phyloP scores from a whole-genome alignment of 768 basidiomycete species.

The Xerocomus potaroensis region DNA sequence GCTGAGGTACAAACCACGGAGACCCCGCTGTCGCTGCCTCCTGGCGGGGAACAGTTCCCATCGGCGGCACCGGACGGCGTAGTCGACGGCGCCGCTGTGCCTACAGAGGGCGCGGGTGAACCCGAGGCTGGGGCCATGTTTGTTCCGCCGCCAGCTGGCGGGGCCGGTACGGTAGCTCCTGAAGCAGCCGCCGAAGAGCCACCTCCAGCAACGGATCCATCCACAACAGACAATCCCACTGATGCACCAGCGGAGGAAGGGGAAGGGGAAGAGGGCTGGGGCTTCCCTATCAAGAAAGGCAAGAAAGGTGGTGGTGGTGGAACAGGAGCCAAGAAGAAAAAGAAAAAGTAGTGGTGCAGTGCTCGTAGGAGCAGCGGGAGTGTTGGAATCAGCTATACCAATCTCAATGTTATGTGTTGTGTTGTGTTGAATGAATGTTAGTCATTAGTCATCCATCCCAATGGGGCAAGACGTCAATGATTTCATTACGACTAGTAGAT shows the following conservation, averaged over 20 bases:
- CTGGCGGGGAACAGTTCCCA: background rate
- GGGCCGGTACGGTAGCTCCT: too few relatives aligned
- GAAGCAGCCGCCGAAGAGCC: background rate
- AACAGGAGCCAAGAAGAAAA: conserved; percentile 4
- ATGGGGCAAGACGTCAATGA: too few relatives aligned
- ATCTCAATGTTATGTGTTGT: too few relatives aligned
- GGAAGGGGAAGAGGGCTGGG: background rate
- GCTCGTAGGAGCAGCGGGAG: background rate
- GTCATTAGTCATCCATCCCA: too few relatives aligned
- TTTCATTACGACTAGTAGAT: too few relatives aligned
- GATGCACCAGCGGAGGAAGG: background rate
- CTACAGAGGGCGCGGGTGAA: background rate
- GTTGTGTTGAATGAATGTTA: too few relatives aligned
- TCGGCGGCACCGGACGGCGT: background rate
- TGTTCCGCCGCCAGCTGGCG: background rate
- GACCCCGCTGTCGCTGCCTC: background rate
- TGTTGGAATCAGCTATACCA: background rate
- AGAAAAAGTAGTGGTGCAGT: conserved; percentile 2
- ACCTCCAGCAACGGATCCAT: background rate
- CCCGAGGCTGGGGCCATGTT: background rate
- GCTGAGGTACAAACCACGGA: background rate
- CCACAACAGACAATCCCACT: background rate
- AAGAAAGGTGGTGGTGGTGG: conserved; percentile 3
- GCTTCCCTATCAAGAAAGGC: background rate
- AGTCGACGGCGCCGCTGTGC: background rate